These are phyloP conservation scores for Galeopsis tetrahit DNA, from an alignment of 257 asterid genomes.

Conservation along the genomic window DNA sequence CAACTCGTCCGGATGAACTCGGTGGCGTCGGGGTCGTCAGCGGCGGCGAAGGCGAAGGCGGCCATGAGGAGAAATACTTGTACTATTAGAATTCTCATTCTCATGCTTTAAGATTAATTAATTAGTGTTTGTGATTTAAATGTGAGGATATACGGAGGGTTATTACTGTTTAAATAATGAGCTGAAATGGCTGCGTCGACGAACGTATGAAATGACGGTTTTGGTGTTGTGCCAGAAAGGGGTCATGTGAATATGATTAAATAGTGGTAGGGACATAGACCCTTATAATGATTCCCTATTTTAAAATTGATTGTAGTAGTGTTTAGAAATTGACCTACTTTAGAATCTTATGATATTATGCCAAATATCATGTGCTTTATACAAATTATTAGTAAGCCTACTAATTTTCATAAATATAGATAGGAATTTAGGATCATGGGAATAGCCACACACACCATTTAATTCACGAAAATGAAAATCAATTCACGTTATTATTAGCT, in stretches of 20 bases:
- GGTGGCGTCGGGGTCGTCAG: constrained; percentile 36
- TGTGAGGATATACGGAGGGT: background rate
- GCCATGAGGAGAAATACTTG: constrained; percentile 31
- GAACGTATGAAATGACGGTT: constrained; percentile 27
- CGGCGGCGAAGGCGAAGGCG: constrained; percentile 42
- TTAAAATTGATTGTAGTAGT: background rate
- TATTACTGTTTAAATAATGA: constrained; percentile 32
- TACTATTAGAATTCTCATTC: constrained; percentile 17
- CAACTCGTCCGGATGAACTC: constrained; percentile 77
- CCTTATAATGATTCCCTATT: background rate
- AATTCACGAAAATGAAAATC: background rate
- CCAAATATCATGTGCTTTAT: constrained; percentile 4
- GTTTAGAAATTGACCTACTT: constrained; percentile 4
- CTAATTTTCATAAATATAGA: background rate
- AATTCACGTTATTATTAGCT: background rate
- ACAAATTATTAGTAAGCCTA: background rate
- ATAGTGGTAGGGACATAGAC: constrained; percentile 30
- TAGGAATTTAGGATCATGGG: background rate
- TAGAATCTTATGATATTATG: constrained; percentile 25
- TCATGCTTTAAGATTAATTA: constrained; percentile 33
- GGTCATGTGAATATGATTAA: constrained; percentile 33
- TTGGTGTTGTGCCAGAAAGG: constrained; percentile 33
- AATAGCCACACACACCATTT: background rate
- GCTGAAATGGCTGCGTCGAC: background rate
- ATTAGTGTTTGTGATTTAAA: background rate